These are phyloP conservation scores for Hypoxylon fuscum DNA, from an alignment of 495 filamentous ascomycete species.

Conservation along the genomic window DNA sequence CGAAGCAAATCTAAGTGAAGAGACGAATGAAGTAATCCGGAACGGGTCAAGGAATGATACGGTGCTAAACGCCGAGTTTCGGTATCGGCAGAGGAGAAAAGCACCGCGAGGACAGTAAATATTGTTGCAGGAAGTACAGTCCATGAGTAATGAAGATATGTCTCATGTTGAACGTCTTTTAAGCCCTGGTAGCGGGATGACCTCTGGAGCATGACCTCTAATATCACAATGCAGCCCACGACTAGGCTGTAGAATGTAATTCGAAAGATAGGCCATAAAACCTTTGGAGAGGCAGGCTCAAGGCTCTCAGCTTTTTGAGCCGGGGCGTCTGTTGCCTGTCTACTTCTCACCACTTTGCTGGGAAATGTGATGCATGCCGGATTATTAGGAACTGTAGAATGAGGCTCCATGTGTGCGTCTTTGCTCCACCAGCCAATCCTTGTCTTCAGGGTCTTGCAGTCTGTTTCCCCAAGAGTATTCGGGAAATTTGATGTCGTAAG, in stretches of 20 bases:
- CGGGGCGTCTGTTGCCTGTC: background rate
- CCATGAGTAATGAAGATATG: constrained; percentile 36
- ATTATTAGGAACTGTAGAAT: background rate
- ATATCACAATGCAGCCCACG: constrained; percentile 24
- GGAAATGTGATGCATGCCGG: no score
- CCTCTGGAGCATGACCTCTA: constrained; percentile 35
- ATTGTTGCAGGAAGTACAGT: constrained; percentile 34
- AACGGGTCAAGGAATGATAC: constrained; percentile 21
- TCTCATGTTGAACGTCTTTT: constrained; percentile 23
- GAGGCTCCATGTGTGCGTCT: background rate
- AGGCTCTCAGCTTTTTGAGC: background rate
- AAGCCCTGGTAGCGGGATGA: constrained; percentile 33
- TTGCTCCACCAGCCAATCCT: background rate
- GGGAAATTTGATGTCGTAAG: background rate
- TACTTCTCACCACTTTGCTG: background rate
- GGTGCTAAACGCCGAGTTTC: constrained; percentile 26
- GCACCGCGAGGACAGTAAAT: constrained; percentile 22
- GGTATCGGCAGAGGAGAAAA: constrained; percentile 26
- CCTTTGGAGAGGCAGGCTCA: background rate
- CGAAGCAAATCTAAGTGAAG: constrained; percentile 33
- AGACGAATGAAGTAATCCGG: constrained; percentile 22
- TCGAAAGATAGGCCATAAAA: background rate
- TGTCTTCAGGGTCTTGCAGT: background rate
- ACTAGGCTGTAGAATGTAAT: constrained; percentile 1
- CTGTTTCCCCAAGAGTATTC: background rate